Base-by-base conservation (phyloP, 1,139 yeast species). In the Pichia sp. region DNA sequence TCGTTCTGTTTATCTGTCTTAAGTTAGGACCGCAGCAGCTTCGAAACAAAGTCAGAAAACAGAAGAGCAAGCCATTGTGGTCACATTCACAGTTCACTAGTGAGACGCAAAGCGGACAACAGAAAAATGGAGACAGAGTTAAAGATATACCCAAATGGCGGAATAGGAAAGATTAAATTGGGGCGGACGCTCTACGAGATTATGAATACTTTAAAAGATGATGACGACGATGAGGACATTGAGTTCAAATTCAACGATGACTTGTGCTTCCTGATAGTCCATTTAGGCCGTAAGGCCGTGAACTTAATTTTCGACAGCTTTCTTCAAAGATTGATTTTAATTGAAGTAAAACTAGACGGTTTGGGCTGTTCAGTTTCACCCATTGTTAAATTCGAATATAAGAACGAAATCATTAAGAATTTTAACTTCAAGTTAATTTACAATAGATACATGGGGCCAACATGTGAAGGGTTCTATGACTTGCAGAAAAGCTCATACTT, bases 401-500 rank as follows among this genome's bases (percentile, higher is more conserved):
- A 60, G 15, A 58, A 57, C 36, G 66, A 62, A 29, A 30, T 49
- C 2, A 60, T 63, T 8, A 1, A 72, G 69, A 38, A 70, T 67
- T 41, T 62, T 15, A 61, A 62, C 16, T 71, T 80, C 56, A 76
- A 75, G 51, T 67, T 71, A 34, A 72, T 82, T 7, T 83, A 83
- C 66, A 81, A 82, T 62, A 78, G 76, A 62, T 71, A 77, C 2
- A 80, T 83, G 66, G 88, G 88, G 0, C 87, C 87, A 2, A 82
- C 87, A 0, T 80, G 79, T 57, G 85, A 85, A 0, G 87, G 87
- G 0, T 47, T 50, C 8, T 45, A 55, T 26, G 61, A 64, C 34
- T 2, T 3, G 1, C 15, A 8, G 8, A 45, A 54, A 8, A 48
- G 48, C 19, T 67, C 61, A 49, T 80, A 78, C 59, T 66, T 74